A percentile compares a stretch with the other conserved stretches of the same genome.
Conservation (phyloP, 306 rosid genomes). For the Carpinus viminea region DNA sequence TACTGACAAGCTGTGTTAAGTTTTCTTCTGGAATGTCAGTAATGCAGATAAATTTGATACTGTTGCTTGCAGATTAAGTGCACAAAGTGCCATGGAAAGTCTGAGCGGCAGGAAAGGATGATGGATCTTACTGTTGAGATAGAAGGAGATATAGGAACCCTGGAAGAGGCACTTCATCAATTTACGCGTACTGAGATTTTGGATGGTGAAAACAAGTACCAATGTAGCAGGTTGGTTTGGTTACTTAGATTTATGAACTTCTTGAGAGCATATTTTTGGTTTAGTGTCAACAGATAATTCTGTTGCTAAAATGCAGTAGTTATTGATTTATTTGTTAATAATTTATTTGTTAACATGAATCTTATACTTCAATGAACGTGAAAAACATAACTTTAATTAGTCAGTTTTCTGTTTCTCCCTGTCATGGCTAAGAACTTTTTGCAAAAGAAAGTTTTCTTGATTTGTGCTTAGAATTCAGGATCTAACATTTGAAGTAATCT, state of each 20-base stretch:
- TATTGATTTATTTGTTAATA: not conserved
- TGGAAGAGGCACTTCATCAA: conserved; percentile 75
- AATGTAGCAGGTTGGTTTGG: conserved; percentile 76
- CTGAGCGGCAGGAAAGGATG: conserved; percentile 94
- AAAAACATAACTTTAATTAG: not conserved
- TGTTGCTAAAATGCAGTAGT: not conserved
- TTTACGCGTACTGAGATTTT: conserved; percentile 83
- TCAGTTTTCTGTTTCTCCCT: not conserved
- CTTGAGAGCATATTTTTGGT: conserved; percentile 3
- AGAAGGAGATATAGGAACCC: conserved; percentile 84
- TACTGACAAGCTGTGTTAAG: conserved; percentile 11
- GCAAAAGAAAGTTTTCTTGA: not conserved
- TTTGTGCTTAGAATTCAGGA: not conserved
- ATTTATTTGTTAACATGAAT: not conserved
- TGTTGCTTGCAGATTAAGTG: conserved; percentile 73
- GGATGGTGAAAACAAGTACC: conserved; percentile 96
- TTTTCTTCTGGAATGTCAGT: conserved; percentile 15
- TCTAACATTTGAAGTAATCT: not conserved
- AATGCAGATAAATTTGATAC: conserved; percentile 22
- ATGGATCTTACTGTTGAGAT: conserved; percentile 97
- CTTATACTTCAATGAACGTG: not conserved
- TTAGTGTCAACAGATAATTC: not conserved
- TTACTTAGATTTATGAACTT: conserved; percentile 12
- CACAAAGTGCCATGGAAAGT: conserved; percentile 84
- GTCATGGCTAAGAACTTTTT: not conserved